Conservation (phyloP, 352 stramenopile species). For the Globisporangium splendens region DNA sequence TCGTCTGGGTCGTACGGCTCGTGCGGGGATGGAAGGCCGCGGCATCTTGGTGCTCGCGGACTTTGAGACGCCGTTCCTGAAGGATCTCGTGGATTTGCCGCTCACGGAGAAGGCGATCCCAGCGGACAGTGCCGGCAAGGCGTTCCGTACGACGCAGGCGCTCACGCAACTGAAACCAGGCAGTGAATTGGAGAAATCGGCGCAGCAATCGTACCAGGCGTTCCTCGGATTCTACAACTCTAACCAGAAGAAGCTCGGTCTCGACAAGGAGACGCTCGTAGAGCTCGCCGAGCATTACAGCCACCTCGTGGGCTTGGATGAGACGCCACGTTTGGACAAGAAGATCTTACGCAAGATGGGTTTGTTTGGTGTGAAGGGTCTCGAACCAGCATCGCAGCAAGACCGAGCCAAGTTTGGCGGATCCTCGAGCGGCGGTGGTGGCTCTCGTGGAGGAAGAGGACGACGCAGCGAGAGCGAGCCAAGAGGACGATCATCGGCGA, state of each 20-base stretch:
- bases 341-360: conserved; percentile 84
- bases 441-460: background rate
- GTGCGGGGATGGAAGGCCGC: conserved; percentile 83
- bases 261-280: conserved; percentile 59
- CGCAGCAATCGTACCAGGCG: conserved; percentile 90
- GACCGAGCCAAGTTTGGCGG: conserved; percentile 12
- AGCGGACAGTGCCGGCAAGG: background rate
- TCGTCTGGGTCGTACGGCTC: conserved; percentile 91
- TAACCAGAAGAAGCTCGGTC: conserved; percentile 39
- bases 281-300: conserved; percentile 68
- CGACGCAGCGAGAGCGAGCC: background rate
- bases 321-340: conserved; percentile 86
- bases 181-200: conserved; percentile 69
- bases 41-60: conserved; percentile 81
- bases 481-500: conserved; percentile 1
- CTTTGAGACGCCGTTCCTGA: conserved; percentile 78
- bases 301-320: conserved; percentile 48
- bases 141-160: conserved; percentile 21
- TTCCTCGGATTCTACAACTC: conserved; percentile 95
- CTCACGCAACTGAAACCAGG: conserved; percentile 36
- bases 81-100: conserved; percentile 67
- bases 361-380: conserved; percentile 77
- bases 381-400: conserved; percentile 25
- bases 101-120: conserved; percentile 16
- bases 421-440: conserved; percentile 14